Conservation (phyloP, 139 green algal species). For the Asterochloris sp. region DNA sequence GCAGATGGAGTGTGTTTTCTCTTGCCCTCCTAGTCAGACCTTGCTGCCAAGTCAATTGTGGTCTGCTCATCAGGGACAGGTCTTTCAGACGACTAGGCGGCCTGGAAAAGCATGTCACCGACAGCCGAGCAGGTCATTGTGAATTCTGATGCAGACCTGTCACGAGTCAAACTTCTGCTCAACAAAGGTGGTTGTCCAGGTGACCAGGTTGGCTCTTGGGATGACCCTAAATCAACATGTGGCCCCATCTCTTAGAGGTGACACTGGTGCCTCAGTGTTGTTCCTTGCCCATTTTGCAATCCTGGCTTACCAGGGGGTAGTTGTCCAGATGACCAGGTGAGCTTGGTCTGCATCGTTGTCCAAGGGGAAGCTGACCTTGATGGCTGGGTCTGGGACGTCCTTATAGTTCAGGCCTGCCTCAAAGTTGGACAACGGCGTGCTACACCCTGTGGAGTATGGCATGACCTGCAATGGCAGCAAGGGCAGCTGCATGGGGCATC, state of each 20-base stretch:
- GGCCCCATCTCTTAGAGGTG: neutral
- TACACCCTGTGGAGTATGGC: constrained; percentile 95
- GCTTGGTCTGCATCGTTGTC: constrained; percentile 69
- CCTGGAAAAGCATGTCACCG: too few relatives aligned
- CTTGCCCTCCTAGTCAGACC: too few relatives aligned
- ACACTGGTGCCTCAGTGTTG: neutral
- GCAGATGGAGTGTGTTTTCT: too few relatives aligned
- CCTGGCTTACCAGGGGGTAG: constrained; percentile 83
- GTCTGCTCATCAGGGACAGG: too few relatives aligned
- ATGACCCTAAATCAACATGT: too few relatives aligned
- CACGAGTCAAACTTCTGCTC: too few relatives aligned
- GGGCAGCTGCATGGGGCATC: neutral
- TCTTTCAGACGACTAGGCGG: too few relatives aligned
- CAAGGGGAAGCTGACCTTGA: constrained; percentile 80
- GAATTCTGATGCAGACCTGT: too few relatives aligned
- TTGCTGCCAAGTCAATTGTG: too few relatives aligned
- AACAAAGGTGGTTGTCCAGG: too few relatives aligned
- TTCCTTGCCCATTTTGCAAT: neutral
- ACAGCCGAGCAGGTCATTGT: too few relatives aligned
- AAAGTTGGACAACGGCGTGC: constrained; percentile 97
- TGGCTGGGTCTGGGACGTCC: constrained; percentile 69
- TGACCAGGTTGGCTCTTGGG: too few relatives aligned
- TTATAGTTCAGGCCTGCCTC: constrained; percentile 99
- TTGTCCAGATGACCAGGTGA: constrained; percentile 94
- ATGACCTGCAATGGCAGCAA: constrained; percentile 79